phyloP scores from a whole-genome alignment of 2,329 filamentous ascomycete genomes.

The Metarhizium rileyi region DNA sequence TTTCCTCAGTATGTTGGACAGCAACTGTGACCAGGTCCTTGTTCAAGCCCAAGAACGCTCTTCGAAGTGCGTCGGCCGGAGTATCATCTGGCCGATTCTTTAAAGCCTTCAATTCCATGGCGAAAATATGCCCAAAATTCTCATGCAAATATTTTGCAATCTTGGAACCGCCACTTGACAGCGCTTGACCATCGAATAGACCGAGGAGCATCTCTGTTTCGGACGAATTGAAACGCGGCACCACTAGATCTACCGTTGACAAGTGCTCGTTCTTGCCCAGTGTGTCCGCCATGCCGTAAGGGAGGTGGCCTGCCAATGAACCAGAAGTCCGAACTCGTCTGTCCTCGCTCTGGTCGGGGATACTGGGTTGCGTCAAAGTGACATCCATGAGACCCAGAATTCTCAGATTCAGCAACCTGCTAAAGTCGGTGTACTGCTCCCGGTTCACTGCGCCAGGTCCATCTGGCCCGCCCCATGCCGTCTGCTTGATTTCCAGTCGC shows the following conservation, averaged over 20 bases:
- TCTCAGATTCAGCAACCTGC: constrained; percentile 69
- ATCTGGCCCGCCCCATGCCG: constrained; percentile 33
- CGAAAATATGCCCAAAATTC: constrained; percentile 81
- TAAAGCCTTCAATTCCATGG: constrained; percentile 67
- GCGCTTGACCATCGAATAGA: constrained; percentile 91
- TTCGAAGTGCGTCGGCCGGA: constrained; percentile 70
- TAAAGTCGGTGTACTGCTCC: constrained; percentile 77
- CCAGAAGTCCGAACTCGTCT: constrained; percentile 92
- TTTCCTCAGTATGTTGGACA: constrained; percentile 69
- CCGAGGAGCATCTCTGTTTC: constrained; percentile 86
- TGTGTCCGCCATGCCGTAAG: constrained; percentile 96
- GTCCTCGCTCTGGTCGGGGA: constrained; percentile 92
- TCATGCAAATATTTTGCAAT: constrained; percentile 96
- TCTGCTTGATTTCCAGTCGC: constrained; percentile 77
- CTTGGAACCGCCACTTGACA: constrained; percentile 83
- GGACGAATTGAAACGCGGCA: constrained; percentile 81
- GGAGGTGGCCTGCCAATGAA: constrained; percentile 80
- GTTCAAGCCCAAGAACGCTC: constrained; percentile 82
- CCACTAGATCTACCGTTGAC: constrained; percentile 90
- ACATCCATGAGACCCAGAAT: constrained; percentile 96
- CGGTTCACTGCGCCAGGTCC: constrained; percentile 44
- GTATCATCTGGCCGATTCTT: constrained; percentile 60
- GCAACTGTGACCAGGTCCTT: constrained; percentile 86
- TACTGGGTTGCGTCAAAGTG: constrained; percentile 82
- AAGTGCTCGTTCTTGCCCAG: constrained; percentile 88